Evolutionary conservation across 305 asterid genomes (phyloP).

Genomic region (Vinca major): DNA sequence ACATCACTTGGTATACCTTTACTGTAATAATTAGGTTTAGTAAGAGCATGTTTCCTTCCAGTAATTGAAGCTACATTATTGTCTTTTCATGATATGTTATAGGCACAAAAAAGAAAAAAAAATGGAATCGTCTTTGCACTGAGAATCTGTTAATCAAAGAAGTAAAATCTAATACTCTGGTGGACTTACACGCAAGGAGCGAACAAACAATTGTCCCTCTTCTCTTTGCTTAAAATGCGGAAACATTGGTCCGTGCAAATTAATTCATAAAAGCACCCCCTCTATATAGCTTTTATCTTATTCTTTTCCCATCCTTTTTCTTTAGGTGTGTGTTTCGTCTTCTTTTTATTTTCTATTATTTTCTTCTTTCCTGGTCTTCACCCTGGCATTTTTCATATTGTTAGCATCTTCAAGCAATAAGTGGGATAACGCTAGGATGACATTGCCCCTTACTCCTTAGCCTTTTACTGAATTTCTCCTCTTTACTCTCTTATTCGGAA

Average conservation of each 20-base stretch:
- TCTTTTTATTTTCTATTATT: background rate
- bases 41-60: background rate
- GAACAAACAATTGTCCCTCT: background rate
- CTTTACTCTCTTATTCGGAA: background rate
- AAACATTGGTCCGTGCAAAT: background rate
- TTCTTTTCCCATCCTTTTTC: background rate
- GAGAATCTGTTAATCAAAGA: background rate
- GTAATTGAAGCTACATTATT: background rate
- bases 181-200: background rate
- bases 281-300: background rate
- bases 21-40: conserved; percentile 4
- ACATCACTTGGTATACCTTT: conserved; percentile 73
- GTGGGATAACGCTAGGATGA: background rate
- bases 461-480: background rate
- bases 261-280: background rate
- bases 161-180: background rate
- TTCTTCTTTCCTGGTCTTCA: background rate
- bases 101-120: background rate
- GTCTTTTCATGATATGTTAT: background rate
- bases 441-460: background rate
- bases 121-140: background rate
- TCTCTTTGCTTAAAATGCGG: background rate
- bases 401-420: background rate
- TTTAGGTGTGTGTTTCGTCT: background rate
- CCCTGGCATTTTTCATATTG: background rate